phyloP scores from a whole-genome alignment of 768 basidiomycete species.

The Serendipita sp. region DNA sequence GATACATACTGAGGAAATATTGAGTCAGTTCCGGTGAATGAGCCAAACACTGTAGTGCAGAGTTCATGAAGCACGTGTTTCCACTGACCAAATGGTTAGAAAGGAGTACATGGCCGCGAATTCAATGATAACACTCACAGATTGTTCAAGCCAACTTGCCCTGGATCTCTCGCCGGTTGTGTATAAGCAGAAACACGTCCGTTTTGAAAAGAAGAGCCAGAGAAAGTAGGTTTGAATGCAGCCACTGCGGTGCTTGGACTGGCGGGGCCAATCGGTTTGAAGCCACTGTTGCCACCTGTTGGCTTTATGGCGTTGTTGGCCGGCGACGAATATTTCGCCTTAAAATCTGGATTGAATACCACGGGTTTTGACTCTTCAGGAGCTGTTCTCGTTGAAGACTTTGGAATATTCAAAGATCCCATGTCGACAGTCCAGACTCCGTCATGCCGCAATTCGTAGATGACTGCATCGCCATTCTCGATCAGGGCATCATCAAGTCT shows the following conservation, averaged over 20 bases:
- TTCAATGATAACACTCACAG: slow-evolving; percentile 36
- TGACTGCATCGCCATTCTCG: slow-evolving; percentile 53
- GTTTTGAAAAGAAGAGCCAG: slow-evolving; percentile 6
- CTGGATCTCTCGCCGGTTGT: slow-evolving; percentile 28
- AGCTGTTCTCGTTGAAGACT: slow-evolving; percentile 11
- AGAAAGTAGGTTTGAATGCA: slow-evolving; percentile 9
- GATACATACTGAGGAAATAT: slow-evolving; percentile 69
- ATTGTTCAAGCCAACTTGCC: slow-evolving; percentile 77
- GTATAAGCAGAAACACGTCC: slow-evolving; percentile 8
- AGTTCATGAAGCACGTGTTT: slow-evolving; percentile 99
- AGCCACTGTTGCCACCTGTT: not conserved
- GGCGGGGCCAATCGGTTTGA: slow-evolving; percentile 5
- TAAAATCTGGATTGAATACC: not conserved
- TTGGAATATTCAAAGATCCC: not conserved
- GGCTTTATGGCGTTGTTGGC: slow-evolving; percentile 8
- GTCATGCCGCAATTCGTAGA: slow-evolving; percentile 54
- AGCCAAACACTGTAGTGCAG: slow-evolving; percentile 87
- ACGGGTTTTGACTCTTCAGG: not conserved
- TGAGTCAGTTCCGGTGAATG: slow-evolving; percentile 81
- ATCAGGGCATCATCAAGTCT: slow-evolving; percentile 24
- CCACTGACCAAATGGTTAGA: slow-evolving; percentile 33
- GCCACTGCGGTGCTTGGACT: not conserved
- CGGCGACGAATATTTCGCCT: slow-evolving; percentile 6
- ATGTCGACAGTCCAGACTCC: slow-evolving; percentile 37
- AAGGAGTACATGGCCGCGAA: slow-evolving; percentile 7